Conservation (phyloP, 805 yeast genomes). For the Nakazawaea wickerhamii region DNA sequence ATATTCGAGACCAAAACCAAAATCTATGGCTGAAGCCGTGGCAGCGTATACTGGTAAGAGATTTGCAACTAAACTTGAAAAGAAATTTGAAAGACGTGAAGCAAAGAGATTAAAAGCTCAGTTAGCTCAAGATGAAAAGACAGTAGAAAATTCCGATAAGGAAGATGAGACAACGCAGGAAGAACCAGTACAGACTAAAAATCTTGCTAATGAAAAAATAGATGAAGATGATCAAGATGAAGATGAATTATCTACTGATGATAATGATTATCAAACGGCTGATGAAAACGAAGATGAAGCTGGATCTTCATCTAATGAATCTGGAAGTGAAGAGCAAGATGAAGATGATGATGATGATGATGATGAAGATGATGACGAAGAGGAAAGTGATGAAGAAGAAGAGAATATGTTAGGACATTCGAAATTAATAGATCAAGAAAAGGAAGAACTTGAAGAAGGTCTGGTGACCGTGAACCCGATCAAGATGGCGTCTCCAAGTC, state of each 20-base stretch:
- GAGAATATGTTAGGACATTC: conserved; percentile 14
- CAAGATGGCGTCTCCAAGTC: conserved; percentile 1
- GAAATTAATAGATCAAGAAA: conserved; percentile 16
- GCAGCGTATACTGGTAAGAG: conserved; percentile 52
- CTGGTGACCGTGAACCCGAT: neutral
- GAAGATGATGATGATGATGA: conserved; percentile 22
- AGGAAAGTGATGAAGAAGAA: conserved; percentile 13
- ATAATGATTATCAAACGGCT: conserved; percentile 26
- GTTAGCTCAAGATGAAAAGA: neutral
- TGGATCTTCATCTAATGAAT: conserved; percentile 9
- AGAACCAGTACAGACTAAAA: conserved; percentile 20
- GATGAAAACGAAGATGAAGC: conserved; percentile 19
- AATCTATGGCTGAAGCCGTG: conserved; percentile 53
- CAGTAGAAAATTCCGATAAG: conserved; percentile 15
- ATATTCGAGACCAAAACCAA: conserved; percentile 24
- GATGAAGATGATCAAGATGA: conserved; percentile 2
- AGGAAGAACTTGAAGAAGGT: conserved; percentile 14
- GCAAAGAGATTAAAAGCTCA: conserved; percentile 18
- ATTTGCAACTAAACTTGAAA: conserved; percentile 43
- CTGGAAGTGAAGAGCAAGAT: conserved; percentile 24
- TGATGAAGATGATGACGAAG: conserved; percentile 13
- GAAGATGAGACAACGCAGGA: conserved; percentile 19
- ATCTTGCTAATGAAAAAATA: conserved; percentile 8
- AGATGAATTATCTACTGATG: conserved; percentile 5
- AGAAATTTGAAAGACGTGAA: conserved; percentile 24